Evolutionary conservation across 306 rosid genomes (phyloP).

Genomic region (Delonix regia): DNA sequence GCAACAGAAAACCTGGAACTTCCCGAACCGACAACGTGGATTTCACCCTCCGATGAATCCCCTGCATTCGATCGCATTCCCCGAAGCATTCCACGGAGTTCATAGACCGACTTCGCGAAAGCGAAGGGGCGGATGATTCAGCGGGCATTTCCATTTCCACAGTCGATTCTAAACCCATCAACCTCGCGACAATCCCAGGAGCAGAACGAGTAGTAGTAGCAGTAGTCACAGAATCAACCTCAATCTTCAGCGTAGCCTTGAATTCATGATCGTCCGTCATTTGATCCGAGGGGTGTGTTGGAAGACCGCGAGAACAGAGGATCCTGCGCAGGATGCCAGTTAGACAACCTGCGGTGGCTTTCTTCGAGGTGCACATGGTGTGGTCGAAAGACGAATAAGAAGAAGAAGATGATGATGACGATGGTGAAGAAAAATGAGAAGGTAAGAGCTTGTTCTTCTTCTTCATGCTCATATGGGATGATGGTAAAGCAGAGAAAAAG

Average conservation of each 20-base stretch:
- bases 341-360: slow-evolving; percentile 61
- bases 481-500: too few relatives aligned
- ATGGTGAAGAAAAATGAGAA: slow-evolving; percentile 24
- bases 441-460: slow-evolving; percentile 49
- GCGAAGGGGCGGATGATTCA: slow-evolving; percentile 28
- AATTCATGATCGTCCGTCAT: slow-evolving; percentile 43
- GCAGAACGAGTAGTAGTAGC: slow-evolving; percentile 23
- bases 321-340: slow-evolving; percentile 68
- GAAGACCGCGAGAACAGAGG: slow-evolving; percentile 75
- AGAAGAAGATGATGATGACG: slow-evolving; percentile 34
- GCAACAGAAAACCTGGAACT: slow-evolving; percentile 55
- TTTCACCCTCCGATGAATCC: slow-evolving; percentile 45
- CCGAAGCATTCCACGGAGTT: slow-evolving; percentile 56
- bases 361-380: slow-evolving; percentile 57
- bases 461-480: too few relatives aligned
- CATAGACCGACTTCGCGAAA: slow-evolving; percentile 65
- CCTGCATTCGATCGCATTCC: slow-evolving; percentile 41
- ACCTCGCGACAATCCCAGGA: slow-evolving; percentile 77
- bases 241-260: slow-evolving; percentile 27
- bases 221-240: background rate
- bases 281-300: slow-evolving; percentile 74
- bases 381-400: slow-evolving; percentile 47
- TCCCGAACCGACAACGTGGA: slow-evolving; percentile 71
- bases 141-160: slow-evolving; percentile 47
- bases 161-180: slow-evolving; percentile 83